These are phyloP conservation scores for Picea glauca DNA, from an alignment of 75 land plant species.

Conservation along the genomic window DNA sequence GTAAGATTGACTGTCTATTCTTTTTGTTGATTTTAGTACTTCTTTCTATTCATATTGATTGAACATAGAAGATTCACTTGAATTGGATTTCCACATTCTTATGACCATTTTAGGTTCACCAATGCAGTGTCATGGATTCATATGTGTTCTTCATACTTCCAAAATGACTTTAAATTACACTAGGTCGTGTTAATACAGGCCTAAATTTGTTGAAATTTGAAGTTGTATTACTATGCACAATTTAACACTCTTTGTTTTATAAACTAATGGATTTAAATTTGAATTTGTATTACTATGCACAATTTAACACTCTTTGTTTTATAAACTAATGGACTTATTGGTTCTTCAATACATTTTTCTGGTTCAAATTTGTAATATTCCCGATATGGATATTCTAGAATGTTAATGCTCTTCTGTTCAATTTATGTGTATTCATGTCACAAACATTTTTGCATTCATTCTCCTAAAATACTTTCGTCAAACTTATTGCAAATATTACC, in stretches of 20 bases:
- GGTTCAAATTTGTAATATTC: too few species aligned
- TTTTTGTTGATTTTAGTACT: not conserved
- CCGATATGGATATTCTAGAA: too few species aligned
- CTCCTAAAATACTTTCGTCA: too few species aligned
- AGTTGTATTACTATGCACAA: not conserved
- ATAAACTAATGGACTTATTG: not conserved
- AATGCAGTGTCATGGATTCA: not conserved
- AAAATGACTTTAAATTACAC: not conserved
- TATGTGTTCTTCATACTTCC: not conserved
- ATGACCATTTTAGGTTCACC: not conserved
- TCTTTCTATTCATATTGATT: not conserved
- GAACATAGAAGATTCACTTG: not conserved
- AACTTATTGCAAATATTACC: too few species aligned
- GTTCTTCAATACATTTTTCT: not conserved
- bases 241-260: not conserved
- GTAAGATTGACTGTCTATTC: slow-evolving; percentile 16
- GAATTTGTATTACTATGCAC: not conserved
- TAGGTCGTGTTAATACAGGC: too few species aligned
- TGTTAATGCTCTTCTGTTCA: too few species aligned
- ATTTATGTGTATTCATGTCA: too few species aligned
- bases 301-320: not conserved
- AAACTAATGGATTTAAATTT: not conserved
- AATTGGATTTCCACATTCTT: not conserved
- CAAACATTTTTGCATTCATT: too few species aligned
- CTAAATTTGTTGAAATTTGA: not conserved